These are phyloP conservation scores for Monilinia fructicola DNA, from an alignment of 2,329 filamentous ascomycete species.

Conservation along the genomic window DNA sequence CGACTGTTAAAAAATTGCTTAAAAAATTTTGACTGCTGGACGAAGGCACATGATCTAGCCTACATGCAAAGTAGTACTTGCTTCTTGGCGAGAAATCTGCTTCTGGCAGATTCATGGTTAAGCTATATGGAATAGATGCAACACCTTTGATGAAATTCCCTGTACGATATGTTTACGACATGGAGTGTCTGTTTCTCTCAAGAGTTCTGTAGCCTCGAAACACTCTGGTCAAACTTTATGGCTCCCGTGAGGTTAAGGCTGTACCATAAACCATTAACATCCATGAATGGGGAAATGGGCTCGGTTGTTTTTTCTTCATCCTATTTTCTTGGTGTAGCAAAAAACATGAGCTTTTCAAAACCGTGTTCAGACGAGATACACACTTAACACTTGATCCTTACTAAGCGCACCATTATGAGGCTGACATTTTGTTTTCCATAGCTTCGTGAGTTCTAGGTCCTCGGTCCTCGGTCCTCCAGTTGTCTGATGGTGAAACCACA, in stretches of 20 bases:
- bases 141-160: not conserved
- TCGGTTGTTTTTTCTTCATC: not conserved
- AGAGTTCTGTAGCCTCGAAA: not conserved
- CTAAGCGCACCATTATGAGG: not conserved
- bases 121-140: not conserved
- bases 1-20: not conserved
- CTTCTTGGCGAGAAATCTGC: not conserved
- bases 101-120: not conserved
- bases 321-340: not conserved
- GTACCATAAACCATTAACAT: not conserved
- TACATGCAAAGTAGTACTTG: not conserved
- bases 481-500: slow-evolving; percentile 5
- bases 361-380: not conserved
- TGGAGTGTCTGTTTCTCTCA: not conserved
- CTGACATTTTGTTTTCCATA: not conserved
- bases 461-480: not conserved
- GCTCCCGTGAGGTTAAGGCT: not conserved
- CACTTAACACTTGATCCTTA: not conserved
- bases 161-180: not conserved
- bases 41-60: not conserved
- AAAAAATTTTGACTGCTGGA: not conserved
- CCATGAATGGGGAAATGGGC: not conserved
- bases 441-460: not conserved
- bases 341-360: not conserved
- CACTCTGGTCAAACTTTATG: not conserved